Percentiles rank a stretch among this genome's conserved stretches.
phyloP scores from a whole-genome alignment of 805 yeast genomes.

The Torulaspora gathmanii region DNA sequence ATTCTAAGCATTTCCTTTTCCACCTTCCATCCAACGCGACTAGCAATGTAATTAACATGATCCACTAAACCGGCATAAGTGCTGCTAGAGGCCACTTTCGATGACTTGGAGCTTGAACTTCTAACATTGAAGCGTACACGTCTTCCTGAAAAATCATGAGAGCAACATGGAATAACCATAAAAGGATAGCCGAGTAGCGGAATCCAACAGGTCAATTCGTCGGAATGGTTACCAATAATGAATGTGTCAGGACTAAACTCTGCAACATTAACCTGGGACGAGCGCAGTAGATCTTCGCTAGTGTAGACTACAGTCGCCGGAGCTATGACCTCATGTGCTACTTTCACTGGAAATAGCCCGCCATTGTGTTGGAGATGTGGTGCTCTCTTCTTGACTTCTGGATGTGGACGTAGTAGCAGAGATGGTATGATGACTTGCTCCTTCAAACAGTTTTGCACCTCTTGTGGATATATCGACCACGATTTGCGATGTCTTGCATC shows the following conservation, averaged over 20 bases:
- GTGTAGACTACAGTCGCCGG: slow-evolving; percentile 41
- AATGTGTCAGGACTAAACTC: slow-evolving; percentile 70
- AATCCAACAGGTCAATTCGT: slow-evolving; percentile 92
- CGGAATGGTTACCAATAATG: slow-evolving; percentile 90
- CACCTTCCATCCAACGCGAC: slow-evolving; percentile 73
- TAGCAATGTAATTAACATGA: slow-evolving; percentile 68
- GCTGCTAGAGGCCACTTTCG: slow-evolving; percentile 39
- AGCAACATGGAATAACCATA: slow-evolving; percentile 92
- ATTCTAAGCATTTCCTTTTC: slow-evolving; percentile 85
- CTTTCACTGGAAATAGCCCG: slow-evolving; percentile 39
- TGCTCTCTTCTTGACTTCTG: slow-evolving; percentile 48
- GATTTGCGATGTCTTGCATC: slow-evolving; percentile 89
- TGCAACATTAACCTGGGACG: slow-evolving; percentile 54
- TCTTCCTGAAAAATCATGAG: slow-evolving; percentile 78
- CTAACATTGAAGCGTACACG: slow-evolving; percentile 59
- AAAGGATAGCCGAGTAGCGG: slow-evolving; percentile 84
- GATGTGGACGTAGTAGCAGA: slow-evolving; percentile 63
- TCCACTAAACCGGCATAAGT: slow-evolving; percentile 84
- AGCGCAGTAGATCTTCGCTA: slow-evolving; percentile 41
- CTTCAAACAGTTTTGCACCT: slow-evolving; percentile 51
- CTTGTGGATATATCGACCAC: slow-evolving; percentile 72
- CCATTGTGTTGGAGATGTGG: slow-evolving; percentile 61
- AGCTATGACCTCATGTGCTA: slow-evolving; percentile 42
- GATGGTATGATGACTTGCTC: slow-evolving; percentile 86
- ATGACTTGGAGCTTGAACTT: slow-evolving; percentile 16